Evolutionary conservation across 305 asterid genomes (phyloP), one percentile per base, ranked within the genome.

Genomic region (Fraxinus platypoda): DNA sequence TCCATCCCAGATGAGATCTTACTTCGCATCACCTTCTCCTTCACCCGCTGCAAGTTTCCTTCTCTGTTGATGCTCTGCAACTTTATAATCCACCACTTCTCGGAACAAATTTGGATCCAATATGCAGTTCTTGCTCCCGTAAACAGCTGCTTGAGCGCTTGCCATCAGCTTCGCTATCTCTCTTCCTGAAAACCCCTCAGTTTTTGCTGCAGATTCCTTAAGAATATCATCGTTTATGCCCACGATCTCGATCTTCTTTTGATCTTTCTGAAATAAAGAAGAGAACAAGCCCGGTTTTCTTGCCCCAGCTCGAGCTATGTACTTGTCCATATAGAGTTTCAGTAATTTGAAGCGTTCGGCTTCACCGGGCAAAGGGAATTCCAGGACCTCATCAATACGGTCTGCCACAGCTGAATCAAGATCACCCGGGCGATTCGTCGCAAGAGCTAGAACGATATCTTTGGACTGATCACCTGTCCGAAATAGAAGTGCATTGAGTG

Each of bases 381-480:
- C 99, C 0, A 95, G 87, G 84, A 93, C 98, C 87, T 95, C 99
- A 81, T 95, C 98, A 9, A 94, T 95, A 74, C 99, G 98, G 80
- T 95, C 99, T 21, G 97, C 86, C 59, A 95, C 96, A 23, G 99
- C 99, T 85, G 98, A 92, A 81, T 95, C 98, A 26, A 95, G 98
- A 87, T 95, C 99, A 21, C 97, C 95, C 0, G 99, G 99, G 1
- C 99, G 90, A 86, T 95, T 95, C 26, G 99, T 95, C 19, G 99
- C 99, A 23, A 95, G 90, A 11, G 99, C 98, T 57, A 95, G 97
- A 82, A 95, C 98, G 66, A 94, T 89, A 74, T 95, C 99, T 84
- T 95, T 95, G 37, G 99, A 95, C 86, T 94, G 99, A 88, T 94
- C 99, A 71, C 98, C 98, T 0, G 99, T 95, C 75, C 97, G 93